Evolutionary conservation across 306 rosid genomes (phyloP).

Genomic region (Castanea crenata): DNA sequence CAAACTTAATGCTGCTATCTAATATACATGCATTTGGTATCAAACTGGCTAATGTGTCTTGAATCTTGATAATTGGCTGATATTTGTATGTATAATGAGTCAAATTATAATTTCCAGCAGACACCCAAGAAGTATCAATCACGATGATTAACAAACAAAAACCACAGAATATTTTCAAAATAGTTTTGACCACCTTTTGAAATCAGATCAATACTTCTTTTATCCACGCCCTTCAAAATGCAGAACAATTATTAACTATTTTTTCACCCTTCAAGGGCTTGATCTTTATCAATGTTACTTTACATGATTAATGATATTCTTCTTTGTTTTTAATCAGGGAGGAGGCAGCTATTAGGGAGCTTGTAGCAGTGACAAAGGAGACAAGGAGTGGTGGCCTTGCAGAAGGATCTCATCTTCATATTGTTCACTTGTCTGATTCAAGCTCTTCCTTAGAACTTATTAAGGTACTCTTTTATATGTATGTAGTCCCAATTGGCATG

Average conservation of each 20-base stretch:
- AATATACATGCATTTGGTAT: background rate
- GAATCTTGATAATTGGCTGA: background rate
- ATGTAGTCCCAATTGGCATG: background rate
- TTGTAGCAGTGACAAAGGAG: conserved; percentile 67
- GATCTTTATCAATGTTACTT: conserved; percentile 2
- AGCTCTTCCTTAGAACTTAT: conserved; percentile 74
- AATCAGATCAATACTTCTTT: background rate
- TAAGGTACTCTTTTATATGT: conserved; percentile 48
- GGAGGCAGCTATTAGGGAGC: conserved; percentile 78
- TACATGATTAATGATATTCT: conserved; percentile 1
- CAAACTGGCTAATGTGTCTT: background rate
- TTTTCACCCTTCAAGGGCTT: background rate
- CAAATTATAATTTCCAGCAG: background rate
- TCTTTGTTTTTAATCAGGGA: conserved; percentile 62
- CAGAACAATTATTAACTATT: background rate
- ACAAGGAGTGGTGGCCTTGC: conserved; percentile 68
- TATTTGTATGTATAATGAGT: background rate
- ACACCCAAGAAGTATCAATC: background rate
- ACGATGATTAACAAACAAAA: background rate
- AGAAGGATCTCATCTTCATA: conserved; percentile 94
- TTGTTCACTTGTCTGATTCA: conserved; percentile 94
- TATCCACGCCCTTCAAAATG: background rate
- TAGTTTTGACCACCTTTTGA: background rate
- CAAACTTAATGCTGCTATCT: background rate
- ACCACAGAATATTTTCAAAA: background rate